These are phyloP conservation scores for Colletotrichum euphorbiae DNA, from an alignment of 2,329 filamentous ascomycete genomes.

Conservation along the genomic window DNA sequence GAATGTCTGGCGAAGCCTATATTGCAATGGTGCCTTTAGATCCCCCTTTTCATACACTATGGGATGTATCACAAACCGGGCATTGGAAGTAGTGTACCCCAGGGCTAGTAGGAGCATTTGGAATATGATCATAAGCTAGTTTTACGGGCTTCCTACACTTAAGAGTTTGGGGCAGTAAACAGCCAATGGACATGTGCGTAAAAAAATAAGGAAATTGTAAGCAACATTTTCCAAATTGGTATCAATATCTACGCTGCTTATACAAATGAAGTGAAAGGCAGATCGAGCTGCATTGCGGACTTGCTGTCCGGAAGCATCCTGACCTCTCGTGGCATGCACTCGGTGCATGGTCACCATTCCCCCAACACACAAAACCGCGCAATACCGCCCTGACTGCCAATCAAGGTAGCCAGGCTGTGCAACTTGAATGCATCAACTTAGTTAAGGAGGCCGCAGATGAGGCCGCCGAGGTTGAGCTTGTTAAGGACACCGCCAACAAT, in stretches of 20 bases:
- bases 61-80: too few species aligned
- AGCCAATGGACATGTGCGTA: too few species aligned
- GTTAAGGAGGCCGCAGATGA: constrained; percentile 30
- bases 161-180: too few species aligned
- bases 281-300: neutral
- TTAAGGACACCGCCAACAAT: constrained; percentile 22
- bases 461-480: constrained; percentile 22
- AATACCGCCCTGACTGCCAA: neutral
- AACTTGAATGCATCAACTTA: neutral
- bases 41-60: too few species aligned
- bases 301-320: neutral
- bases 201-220: too few species aligned
- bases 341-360: neutral
- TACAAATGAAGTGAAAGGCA: neutral
- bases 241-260: neutral
- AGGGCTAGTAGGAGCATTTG: too few species aligned
- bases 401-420: neutral
- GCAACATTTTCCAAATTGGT: neutral
- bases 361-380: neutral
- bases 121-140: too few species aligned
- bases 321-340: neutral
- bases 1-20: too few species aligned
- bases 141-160: too few species aligned
- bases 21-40: too few species aligned
- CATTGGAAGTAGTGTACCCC: too few species aligned